Conservation (phyloP, 495 filamentous ascomycete genomes). For the Durotheca rogersii region DNA sequence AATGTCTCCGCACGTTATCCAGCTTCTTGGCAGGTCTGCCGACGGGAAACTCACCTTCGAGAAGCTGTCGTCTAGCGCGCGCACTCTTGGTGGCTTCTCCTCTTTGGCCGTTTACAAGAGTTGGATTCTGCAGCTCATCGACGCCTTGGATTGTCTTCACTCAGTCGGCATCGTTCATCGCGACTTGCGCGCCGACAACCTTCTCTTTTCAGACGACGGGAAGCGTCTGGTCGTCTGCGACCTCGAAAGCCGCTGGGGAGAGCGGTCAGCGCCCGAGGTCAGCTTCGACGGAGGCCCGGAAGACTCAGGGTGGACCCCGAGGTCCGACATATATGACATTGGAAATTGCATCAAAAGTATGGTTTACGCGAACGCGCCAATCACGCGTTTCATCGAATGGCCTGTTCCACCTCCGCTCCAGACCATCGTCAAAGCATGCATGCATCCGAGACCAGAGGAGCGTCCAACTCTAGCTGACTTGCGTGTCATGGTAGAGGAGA, state of each 20-base stretch:
- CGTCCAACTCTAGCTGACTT: slow-evolving; percentile 23
- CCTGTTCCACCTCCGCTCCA: slow-evolving; percentile 24
- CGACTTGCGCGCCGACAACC: slow-evolving; percentile 34
- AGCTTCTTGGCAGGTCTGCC: slow-evolving; percentile 27
- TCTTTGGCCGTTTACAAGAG: slow-evolving; percentile 12
- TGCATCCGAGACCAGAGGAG: slow-evolving; percentile 10
- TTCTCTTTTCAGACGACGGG: slow-evolving; percentile 25
- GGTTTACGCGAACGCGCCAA: slow-evolving; percentile 24
- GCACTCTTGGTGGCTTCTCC: background rate
- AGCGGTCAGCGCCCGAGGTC: slow-evolving; percentile 18
- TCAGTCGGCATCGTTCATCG: slow-evolving; percentile 35
- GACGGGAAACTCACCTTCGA: slow-evolving; percentile 33
- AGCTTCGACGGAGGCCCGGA: slow-evolving; percentile 1
- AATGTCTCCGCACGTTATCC: slow-evolving; percentile 23
- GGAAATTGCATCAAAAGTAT: slow-evolving; percentile 22
- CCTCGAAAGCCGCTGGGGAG: slow-evolving; percentile 36
- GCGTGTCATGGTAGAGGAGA: too few species aligned
- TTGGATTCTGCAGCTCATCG: slow-evolving; percentile 26
- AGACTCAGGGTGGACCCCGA: slow-evolving; percentile 20
- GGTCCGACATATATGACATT: slow-evolving; percentile 30
- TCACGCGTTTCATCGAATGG: slow-evolving; percentile 23
- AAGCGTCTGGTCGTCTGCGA: slow-evolving; percentile 28
- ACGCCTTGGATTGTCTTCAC: slow-evolving; percentile 24
- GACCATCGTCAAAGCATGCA: slow-evolving; percentile 25
- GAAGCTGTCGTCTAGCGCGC: slow-evolving; percentile 8